Evolutionary conservation across 108 stramenopile genomes (phyloP).

Genomic region (Craspedostauros australis): DNA sequence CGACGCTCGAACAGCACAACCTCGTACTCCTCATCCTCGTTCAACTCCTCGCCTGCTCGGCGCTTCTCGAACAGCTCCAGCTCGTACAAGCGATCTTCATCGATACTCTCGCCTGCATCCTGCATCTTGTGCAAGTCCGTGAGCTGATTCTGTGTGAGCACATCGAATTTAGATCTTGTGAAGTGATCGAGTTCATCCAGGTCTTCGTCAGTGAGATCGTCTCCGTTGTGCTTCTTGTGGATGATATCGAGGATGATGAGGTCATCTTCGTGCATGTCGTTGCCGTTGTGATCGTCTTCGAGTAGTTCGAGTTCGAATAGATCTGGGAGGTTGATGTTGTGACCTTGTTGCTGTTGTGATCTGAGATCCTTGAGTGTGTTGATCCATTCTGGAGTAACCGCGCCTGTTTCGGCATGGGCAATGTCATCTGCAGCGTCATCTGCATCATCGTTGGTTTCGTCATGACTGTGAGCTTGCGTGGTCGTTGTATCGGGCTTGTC

Average conservation of each 20-base stretch:
- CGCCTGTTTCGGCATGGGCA: background rate
- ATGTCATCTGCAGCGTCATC: background rate
- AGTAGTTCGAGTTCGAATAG: too few relatives aligned
- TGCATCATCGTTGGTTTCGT: background rate
- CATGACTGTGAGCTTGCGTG: background rate
- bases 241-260: background rate
- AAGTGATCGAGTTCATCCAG: background rate
- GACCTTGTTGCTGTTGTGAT: too few relatives aligned
- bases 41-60: slow-evolving; percentile 16
- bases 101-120: slow-evolving; percentile 5
- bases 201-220: background rate
- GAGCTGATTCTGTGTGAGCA: background rate
- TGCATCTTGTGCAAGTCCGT: background rate
- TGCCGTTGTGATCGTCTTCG: background rate
- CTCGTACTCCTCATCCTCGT: slow-evolving; percentile 9
- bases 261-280: background rate
- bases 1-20: background rate
- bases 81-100: slow-evolving; percentile 21
- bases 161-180: background rate
- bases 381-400: too few relatives aligned
- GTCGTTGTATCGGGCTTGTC: background rate
- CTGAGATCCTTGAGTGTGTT: too few relatives aligned
- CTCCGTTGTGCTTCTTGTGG: background rate
- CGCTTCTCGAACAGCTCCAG: slow-evolving; percentile 17
- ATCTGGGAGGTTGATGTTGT: too few relatives aligned